phyloP scores from a whole-genome alignment of 495 filamentous ascomycete species.

The Neurospora sp. region DNA sequence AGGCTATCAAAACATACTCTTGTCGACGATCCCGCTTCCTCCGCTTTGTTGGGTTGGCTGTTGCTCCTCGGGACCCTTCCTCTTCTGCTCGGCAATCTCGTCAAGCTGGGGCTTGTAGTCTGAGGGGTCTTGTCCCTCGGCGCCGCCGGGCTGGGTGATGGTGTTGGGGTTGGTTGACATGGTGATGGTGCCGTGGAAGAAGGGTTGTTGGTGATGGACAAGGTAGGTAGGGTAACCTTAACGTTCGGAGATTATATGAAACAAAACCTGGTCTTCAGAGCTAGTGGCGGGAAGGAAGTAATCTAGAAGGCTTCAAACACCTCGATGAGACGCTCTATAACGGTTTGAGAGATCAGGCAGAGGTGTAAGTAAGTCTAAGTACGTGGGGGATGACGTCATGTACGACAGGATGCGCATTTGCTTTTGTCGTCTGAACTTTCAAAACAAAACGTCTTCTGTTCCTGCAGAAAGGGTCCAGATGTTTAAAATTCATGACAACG shows the following conservation, averaged over 20 bases:
- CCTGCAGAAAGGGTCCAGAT: not conserved
- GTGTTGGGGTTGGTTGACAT: not conserved
- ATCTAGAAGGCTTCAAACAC: not conserved
- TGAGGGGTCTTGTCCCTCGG: not conserved
- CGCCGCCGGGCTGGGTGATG: not conserved
- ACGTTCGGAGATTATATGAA: not conserved
- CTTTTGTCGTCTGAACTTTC: not conserved
- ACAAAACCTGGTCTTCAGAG: not conserved
- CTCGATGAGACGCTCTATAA: not conserved
- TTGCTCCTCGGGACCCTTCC: not conserved
- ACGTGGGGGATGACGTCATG: not conserved
- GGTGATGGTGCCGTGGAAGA: not conserved
- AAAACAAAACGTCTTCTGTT: not conserved
- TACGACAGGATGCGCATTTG: not conserved
- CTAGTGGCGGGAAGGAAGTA: not conserved
- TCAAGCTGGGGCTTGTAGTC: conserved; percentile 22
- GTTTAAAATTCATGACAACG: not conserved
- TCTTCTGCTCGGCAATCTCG: conserved; percentile 8
- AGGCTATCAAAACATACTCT: conserved; percentile 8
- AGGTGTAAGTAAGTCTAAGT: not conserved
- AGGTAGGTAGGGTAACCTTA: not conserved
- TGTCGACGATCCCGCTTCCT: conserved; percentile 13
- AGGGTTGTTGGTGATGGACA: not conserved
- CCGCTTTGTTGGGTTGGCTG: not conserved
- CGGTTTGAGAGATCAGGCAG: not conserved